phyloP scores from a whole-genome alignment of 2,329 filamentous ascomycete species.

The Acrodontium crateriforme region DNA sequence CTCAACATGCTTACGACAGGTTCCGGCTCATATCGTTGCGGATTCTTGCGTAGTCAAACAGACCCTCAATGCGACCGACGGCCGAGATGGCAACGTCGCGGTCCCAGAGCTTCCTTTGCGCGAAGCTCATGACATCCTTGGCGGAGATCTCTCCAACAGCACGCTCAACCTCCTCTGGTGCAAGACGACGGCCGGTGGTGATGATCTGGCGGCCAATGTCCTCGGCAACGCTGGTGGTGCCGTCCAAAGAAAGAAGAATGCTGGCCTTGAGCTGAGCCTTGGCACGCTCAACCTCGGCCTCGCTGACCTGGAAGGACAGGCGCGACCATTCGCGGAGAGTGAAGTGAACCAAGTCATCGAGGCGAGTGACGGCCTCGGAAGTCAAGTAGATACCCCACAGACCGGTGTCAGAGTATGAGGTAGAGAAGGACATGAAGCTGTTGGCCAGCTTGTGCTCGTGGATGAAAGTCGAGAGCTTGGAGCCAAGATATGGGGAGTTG shows the following conservation, averaged over 20 bases:
- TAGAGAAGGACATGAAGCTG: slow-evolving; percentile 99
- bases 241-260: slow-evolving; percentile 90
- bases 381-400: slow-evolving; percentile 99
- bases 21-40: slow-evolving; percentile 82
- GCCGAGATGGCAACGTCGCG: slow-evolving; percentile 89
- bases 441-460: slow-evolving; percentile 93
- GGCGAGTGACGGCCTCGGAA: slow-evolving; percentile 69
- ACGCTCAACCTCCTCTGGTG: slow-evolving; percentile 86
- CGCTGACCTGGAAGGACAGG: slow-evolving; percentile 73
- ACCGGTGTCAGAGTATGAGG: slow-evolving; percentile 98
- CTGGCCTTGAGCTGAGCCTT: slow-evolving; percentile 99
- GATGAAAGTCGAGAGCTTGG: slow-evolving; percentile 91
- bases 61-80: slow-evolving; percentile 81
- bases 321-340: slow-evolving; percentile 96
- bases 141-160: slow-evolving; percentile 78
- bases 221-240: slow-evolving; percentile 92
- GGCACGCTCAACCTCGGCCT: slow-evolving; percentile 90
- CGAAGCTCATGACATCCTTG: slow-evolving; percentile 95
- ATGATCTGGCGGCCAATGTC: slow-evolving; percentile 98
- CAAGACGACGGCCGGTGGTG: slow-evolving; percentile 86
- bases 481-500: slow-evolving; percentile 91
- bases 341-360: slow-evolving; percentile 97
- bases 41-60: slow-evolving; percentile 62
- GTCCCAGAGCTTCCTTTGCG: slow-evolving; percentile 91
- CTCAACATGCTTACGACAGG: slow-evolving; percentile 31